These are phyloP conservation scores for Leishmania lainsoni DNA, from an alignment of 208 protist genomes.

Conservation along the genomic window DNA sequence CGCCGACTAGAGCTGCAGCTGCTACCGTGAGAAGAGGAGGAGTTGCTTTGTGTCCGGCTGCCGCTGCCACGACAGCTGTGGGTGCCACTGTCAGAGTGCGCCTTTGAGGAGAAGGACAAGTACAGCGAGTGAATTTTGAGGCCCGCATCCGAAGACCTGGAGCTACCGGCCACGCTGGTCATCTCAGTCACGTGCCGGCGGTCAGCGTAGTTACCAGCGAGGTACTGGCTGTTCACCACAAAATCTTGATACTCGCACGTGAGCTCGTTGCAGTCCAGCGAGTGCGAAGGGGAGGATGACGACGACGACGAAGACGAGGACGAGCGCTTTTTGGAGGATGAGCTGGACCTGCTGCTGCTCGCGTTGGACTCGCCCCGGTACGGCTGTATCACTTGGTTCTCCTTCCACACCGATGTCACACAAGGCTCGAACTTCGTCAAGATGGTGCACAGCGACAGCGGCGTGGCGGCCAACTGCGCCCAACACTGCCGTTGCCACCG, in stretches of 20 bases:
- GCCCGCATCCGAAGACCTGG: conserved; percentile 11
- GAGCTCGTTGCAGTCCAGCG: conserved; percentile 7
- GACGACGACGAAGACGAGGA: conserved; percentile 23
- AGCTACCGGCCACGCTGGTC: conserved; percentile 31
- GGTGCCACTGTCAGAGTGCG: conserved; percentile 11
- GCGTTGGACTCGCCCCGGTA: conserved; percentile 60
- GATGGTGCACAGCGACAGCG: conserved; percentile 68
- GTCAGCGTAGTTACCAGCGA: conserved; percentile 58
- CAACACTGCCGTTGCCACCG: conserved; percentile 17
- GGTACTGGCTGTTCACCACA: conserved; percentile 58
- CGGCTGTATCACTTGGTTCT: conserved; percentile 75
- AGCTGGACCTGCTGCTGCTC: conserved; percentile 21
- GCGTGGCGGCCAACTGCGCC: conserved; percentile 39
- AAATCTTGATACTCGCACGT: conserved; percentile 57
- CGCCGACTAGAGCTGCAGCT: conserved; percentile 6
- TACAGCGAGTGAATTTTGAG: conserved; percentile 4
- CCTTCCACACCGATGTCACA: conserved; percentile 51
- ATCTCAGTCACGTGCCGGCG: conserved; percentile 31
- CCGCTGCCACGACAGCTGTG: conserved; percentile 29
- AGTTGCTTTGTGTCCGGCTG: conserved; percentile 15
- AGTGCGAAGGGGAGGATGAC: conserved; percentile 3
- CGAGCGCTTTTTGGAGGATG: conserved; percentile 27
- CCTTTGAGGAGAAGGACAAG: conserved; percentile 20
- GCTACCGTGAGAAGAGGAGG: conserved; percentile 9
- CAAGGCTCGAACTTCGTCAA: conserved; percentile 60